Evolutionary conservation across 768 basidiomycete species (phyloP), one percentile per base, ranked within the genome.

Genomic region (Tricholoma saponaceum): DNA sequence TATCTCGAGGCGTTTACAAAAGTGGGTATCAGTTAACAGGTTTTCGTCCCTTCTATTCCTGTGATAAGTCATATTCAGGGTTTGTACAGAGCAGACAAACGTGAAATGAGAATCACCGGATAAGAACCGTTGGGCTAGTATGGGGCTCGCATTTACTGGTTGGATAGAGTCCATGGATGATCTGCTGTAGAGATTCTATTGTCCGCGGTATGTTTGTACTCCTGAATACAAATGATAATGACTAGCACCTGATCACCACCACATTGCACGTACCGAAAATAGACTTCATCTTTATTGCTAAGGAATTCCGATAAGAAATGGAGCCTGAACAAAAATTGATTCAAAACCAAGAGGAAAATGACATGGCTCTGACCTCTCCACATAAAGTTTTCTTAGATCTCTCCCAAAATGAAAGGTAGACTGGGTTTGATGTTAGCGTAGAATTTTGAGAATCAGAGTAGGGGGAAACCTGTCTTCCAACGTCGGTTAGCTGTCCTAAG

Each of bases 131-230:
- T 12, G 87, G 86, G 14, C 77, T 59, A 12, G 76, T 72, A n/a
- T 69, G 67, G 13, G 71, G 62, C 7, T 69, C 69, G 60, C 80
- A 83, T 64, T 82, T 82, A 4, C 70, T 60, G 6, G 72, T 70
- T 1, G 87, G 87, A 63, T 90, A 92, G 49, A 93, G 67, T 1
- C 90, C 90, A 51, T 84, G 78, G n/a, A 89, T 74, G 33, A 92
- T 75, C 60, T 92, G 84, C 61, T 88, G 85, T 16, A 91, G 70
- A 0, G 85, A 85, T 62, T 92, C 88, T 14, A 86, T 83, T 5
- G 90, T 92, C 32, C 91, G 78, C 0, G 89, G 82, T 68, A 93
- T 83, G 64, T 89, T 87, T 2, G 91, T 93, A 14, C 83, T 87
- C 49, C 86, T 85, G 51, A 8, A 39, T 50, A 12, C 9, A 33